Evolutionary conservation across 176 grass and related monocot species (phyloP), one percentile per base, ranked within the genome.

Genomic region (Leersia perrieri): DNA sequence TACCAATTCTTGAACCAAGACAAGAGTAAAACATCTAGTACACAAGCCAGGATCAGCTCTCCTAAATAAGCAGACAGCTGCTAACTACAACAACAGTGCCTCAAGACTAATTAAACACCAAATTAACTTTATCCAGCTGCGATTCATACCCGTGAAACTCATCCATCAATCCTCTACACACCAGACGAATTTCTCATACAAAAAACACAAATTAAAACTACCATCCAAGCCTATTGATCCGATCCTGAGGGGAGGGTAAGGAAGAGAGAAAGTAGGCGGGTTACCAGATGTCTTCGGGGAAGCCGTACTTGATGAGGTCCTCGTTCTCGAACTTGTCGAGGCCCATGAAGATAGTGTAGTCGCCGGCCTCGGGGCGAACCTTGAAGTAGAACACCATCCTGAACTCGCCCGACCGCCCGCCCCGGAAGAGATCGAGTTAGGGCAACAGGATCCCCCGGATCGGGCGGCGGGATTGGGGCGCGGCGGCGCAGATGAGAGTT

Each of bases 321-420:
- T 98, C 90, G 86, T 98, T 98, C 86, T 98, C 92, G 63, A 83
- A 58, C 78, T 95, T 95, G 90, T 94, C 95, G 9, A 98, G 70
- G 22, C 92, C 92, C 95, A 95, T 98, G 81, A 98, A 98, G 83
- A 98, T 93, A 86, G 92, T 91, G 88, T 88, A 95, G 69, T 98
- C 95, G 11, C 95, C 92, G 44, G 72, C 83, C 68, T 95, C 95
- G n/a, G 92, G 95, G 47, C 92, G 92, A 28, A 62, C 88, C 84
- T 95, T 98, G 88, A 98, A 98, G 92, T 95, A 93, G 88, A 98
- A 98, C 74, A 98, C 92, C 95, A 98, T 98, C 74, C 49, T 60
- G 32, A 10, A 13, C 60, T 7, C 15, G 4, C 5, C 41, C 63
- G 16, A 41, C 86, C 20, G 60, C 35, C 86, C 36, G 66, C 78